Conservation (phyloP, 2,329 filamentous ascomycete species). For the Periglandula ipomoeae region DNA sequence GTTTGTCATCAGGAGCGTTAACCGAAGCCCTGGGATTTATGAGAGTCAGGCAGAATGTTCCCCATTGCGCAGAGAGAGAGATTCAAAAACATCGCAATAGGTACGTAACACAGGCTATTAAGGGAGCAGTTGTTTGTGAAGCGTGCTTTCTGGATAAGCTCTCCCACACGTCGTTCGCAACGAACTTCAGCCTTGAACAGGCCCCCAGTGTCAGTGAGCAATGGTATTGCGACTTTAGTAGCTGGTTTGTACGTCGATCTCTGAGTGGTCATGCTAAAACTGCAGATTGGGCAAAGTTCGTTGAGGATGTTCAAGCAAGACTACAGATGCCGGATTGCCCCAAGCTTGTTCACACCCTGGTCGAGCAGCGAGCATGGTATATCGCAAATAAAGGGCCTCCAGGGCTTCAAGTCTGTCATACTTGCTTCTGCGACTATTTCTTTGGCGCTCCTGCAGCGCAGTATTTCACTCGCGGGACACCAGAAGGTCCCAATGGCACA, state of each 20-base stretch:
- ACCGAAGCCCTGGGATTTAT: conserved; percentile 20
- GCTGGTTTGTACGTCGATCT: conserved; percentile 21
- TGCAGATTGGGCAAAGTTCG: conserved; percentile 25
- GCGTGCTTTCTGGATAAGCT: background rate
- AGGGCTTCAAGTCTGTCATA: conserved; percentile 23
- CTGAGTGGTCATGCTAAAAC: conserved; percentile 15
- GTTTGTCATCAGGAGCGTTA: conserved; percentile 18
- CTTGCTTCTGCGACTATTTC: conserved; percentile 30
- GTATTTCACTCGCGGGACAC: conserved; percentile 14
- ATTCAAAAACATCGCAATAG: conserved; percentile 15
- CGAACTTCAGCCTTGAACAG: conserved; percentile 17
- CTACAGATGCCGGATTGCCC: conserved; percentile 20
- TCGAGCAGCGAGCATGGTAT: conserved; percentile 23
- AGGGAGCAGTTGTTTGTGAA: no score
- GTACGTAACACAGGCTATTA: conserved; percentile 16
- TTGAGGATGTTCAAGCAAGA: conserved; percentile 12
- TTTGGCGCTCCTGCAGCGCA: conserved; percentile 19
- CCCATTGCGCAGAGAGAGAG: conserved; percentile 10
- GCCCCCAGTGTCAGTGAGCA: background rate
- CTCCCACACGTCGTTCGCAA: conserved; percentile 21
- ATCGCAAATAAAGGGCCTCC: conserved; percentile 6
- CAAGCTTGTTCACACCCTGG: conserved; percentile 10
- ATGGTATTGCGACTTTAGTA: conserved; percentile 22
- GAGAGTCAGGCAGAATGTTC: conserved; percentile 14
- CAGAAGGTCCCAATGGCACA: conserved; percentile 10